These are phyloP conservation scores for Irpex lacteus DNA, from an alignment of 1,284 basidiomycete species.

Conservation along the genomic window DNA sequence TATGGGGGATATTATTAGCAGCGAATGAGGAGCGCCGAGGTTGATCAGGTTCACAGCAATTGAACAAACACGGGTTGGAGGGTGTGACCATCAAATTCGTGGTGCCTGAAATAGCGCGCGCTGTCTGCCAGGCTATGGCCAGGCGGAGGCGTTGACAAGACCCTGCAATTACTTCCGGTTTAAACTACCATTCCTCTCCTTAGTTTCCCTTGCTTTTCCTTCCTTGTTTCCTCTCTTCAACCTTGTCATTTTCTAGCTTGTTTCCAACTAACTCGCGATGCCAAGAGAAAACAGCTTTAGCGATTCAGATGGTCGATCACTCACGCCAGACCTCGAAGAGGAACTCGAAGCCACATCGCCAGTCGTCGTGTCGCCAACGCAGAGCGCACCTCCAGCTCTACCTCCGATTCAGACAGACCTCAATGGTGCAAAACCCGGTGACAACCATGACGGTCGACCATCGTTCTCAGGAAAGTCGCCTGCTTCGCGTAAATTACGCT, in stretches of 20 bases:
- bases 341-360: conserved; percentile 16
- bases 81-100: not conserved
- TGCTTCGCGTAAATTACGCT: not conserved
- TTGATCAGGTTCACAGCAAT: not conserved
- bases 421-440: not conserved
- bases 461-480: not conserved
- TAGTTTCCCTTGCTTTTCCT: not conserved
- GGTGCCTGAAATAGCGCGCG: not conserved
- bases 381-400: conserved; percentile 3
- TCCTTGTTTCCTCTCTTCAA: not conserved
- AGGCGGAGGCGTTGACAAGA: not conserved
- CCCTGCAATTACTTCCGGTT: too few relatives aligned
- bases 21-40: not conserved
- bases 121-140: not conserved
- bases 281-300: conserved; percentile 59
- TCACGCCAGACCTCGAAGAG: conserved; percentile 49
- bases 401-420: conserved; percentile 10
- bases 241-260: not conserved
- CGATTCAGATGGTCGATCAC: conserved; percentile 55
- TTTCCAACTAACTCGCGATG: conserved; percentile 27
- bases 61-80: not conserved
- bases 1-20: not conserved
- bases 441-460: not conserved
- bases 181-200: not conserved
- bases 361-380: conserved; percentile 4